Evolutionary conservation across 495 filamentous ascomycete species (phyloP), one percentile per base, ranked within the genome.

Genomic region (Penicillium parvum): DNA sequence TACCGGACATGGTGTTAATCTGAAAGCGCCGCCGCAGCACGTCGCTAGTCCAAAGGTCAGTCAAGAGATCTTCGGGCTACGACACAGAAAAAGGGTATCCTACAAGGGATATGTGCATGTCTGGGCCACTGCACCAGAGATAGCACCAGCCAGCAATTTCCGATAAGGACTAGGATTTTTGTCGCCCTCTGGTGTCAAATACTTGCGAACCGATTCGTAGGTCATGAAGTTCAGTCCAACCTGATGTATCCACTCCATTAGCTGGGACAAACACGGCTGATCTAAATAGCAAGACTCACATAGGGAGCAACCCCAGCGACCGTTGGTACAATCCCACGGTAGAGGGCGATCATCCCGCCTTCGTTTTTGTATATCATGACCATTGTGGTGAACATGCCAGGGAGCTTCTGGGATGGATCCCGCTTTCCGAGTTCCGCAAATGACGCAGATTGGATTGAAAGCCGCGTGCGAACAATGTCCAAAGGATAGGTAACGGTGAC

Each of bases 1-100:
- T 90, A n/a, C 91, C 91, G 18, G 83, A 86, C 92, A 98, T 98
- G 36, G 90, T 97, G 60, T 98, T 98, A 68, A 98, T 95, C 53
- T 98, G 92, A 57, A 98, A 98, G 20, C 92, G 78, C 36, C 92
- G 82, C 12, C 92, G 86, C n/a, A 98, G 76, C 1, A 98, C 94
- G 65, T 96, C 90, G 57, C 89, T 94, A 45, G 17, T 5, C 15
- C 8, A 15, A 25, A 8, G 17, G 8, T 27, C 9, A 40, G 28
- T 20, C 25, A 20, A 17, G n/a, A 5, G 18, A n/a, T 11, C 4
- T 8, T 34, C 10, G 12, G 17, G 21, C n/a, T n/a, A n/a, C n/a
- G n/a, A n/a, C n/a, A 35, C 19, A 39, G 9, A n/a, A 27, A 23
- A 11, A 27, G 3, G 30, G 11, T 40, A n/a, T 67, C 88, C 76